A percentile compares a stretch with the other conserved stretches of the same genome.
Conservation (phyloP, 2,329 filamentous ascomycete species). For the Aspergillus sp. region DNA sequence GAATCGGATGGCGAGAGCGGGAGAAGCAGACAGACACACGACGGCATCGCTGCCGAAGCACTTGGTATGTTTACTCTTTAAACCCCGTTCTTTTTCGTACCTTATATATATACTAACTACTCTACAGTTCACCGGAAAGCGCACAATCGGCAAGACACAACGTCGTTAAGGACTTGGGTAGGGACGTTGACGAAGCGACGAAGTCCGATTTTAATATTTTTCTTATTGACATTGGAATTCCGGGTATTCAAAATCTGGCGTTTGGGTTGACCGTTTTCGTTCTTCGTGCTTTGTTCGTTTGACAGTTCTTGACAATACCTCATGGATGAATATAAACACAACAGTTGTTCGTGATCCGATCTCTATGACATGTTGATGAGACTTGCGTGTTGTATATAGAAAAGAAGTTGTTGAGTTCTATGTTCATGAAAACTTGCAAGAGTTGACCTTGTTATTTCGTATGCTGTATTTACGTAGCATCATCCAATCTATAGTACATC, state of each 20-base stretch:
- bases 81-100: not conserved
- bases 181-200: conserved; percentile 18
- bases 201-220: conserved; percentile 24
- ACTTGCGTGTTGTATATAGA: not conserved
- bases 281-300: not conserved
- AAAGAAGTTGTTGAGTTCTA: not conserved
- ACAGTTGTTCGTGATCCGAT: not conserved
- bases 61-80: conserved; percentile 57
- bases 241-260: conserved; percentile 24
- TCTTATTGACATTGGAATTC: conserved; percentile 20
- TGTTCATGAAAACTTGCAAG: not conserved
- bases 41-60: conserved; percentile 79
- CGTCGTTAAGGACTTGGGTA: conserved; percentile 27
- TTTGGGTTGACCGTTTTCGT: conserved; percentile 9
- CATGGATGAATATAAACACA: not conserved
- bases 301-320: not conserved
- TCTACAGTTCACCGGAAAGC: conserved; percentile 73
- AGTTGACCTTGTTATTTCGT: not conserved
- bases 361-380: not conserved
- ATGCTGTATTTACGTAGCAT: not conserved
- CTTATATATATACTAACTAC: conserved; percentile 18
- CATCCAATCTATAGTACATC: not conserved
- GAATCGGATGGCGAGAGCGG: conserved; percentile 95
- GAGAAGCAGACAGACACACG: conserved; percentile 90
- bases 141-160: conserved; percentile 80